Percentiles rank a stretch among this genome's conserved stretches.
These are phyloP conservation scores for Pythium myriotylum DNA, from an alignment of 352 stramenopile species.

Conservation along the genomic window DNA sequence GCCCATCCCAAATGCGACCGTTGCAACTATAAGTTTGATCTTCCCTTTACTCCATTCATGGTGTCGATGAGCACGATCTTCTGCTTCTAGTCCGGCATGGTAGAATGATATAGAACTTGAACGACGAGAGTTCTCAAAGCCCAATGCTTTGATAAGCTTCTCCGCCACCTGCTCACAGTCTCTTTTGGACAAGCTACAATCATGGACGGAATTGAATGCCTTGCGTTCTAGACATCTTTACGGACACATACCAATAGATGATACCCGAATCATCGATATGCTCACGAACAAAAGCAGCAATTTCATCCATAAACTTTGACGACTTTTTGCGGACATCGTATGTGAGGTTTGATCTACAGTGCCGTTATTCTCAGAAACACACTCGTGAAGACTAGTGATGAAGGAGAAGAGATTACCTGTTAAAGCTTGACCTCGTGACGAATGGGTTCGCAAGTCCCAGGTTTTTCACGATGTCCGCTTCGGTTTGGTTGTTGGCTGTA, in stretches of 20 bases:
- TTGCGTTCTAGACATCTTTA: no score
- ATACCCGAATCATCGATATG: constrained; percentile 89
- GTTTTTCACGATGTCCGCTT: constrained; percentile 83
- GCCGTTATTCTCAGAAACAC: no score
- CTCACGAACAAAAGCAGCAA: constrained; percentile 73
- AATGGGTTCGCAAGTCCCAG: constrained; percentile 75
- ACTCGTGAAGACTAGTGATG: no score
- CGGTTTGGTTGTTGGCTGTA: constrained; percentile 84
- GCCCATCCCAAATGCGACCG: constrained; percentile 88
- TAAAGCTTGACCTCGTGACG: constrained; percentile 84
- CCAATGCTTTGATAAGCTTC: constrained; percentile 79
- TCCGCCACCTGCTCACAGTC: constrained; percentile 84
- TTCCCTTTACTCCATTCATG: constrained; percentile 90
- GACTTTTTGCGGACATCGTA: constrained; percentile 86
- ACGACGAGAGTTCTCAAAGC: constrained; percentile 71
- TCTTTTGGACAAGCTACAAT: constrained; percentile 80
- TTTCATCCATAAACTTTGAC: constrained; percentile 80
- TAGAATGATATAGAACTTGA: constrained; percentile 83
- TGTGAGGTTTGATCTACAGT: constrained; percentile 71
- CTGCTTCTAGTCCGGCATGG: constrained; percentile 74
- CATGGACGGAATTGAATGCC: no score
- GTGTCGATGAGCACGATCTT: constrained; percentile 76
- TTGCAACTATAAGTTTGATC: constrained; percentile 90
- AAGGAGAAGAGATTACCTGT: constrained; percentile 49
- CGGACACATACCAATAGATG: constrained; percentile 76